These are phyloP conservation scores for Castanea crenata DNA, from an alignment of 306 rosid species.

Conservation along the genomic window DNA sequence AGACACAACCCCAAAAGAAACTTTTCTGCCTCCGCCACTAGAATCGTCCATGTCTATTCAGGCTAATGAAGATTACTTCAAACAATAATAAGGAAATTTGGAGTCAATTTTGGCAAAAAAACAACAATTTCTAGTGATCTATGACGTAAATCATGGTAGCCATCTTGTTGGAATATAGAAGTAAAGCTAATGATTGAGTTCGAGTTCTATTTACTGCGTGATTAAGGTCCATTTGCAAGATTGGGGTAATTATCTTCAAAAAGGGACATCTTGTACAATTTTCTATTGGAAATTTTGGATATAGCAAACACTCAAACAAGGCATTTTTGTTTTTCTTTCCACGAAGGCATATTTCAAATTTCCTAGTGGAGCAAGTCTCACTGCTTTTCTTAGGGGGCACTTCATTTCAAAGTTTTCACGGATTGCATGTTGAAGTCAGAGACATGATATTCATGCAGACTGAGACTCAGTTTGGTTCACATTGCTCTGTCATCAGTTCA, in stretches of 20 bases:
- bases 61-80: not conserved
- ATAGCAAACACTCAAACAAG: not conserved
- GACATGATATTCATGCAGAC: no score
- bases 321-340: not conserved
- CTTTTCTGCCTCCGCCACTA: no score
- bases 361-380: not conserved
- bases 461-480: no score
- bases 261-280: not conserved
- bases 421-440: not conserved
- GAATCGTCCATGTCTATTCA: no score
- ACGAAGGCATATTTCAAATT: not conserved
- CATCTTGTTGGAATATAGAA: not conserved
- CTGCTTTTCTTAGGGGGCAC: not conserved
- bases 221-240: not conserved
- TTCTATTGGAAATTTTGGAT: no score
- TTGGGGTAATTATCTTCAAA: not conserved
- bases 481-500: no score
- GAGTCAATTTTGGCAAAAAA: not conserved
- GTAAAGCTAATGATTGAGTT: not conserved
- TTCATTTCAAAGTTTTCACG: not conserved
- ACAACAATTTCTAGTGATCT: not conserved
- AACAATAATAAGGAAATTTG: not conserved
- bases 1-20: no score
- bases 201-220: not conserved
- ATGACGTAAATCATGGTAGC: not conserved